Evolutionary conservation across 495 filamentous ascomycete species (phyloP).

Genomic region (Trichoderma parareesei): DNA sequence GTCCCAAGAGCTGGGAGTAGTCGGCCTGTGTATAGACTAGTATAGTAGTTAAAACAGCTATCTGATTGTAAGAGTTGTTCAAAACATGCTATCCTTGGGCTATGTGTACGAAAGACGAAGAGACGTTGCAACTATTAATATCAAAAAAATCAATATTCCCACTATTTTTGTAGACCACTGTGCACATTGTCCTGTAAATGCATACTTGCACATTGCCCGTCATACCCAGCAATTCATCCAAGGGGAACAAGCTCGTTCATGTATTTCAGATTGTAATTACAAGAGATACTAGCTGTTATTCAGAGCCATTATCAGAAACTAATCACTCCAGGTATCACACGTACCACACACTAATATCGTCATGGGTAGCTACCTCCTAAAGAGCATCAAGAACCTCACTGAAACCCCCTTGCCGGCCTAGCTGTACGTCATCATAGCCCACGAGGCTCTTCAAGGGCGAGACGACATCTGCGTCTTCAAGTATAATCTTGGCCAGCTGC

Average conservation of each 20-base stretch:
- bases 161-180: not conserved
- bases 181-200: not conserved
- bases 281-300: no score
- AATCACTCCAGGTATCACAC: no score
- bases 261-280: no score
- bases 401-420: not conserved
- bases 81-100: slow-evolving; percentile 1
- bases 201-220: not conserved
- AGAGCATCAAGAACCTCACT: not conserved
- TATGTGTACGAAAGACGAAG: slow-evolving; percentile 1
- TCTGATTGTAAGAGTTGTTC: slow-evolving; percentile 2
- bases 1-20: slow-evolving; percentile 18
- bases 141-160: not conserved
- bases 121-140: not conserved
- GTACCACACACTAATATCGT: no score
- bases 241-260: no score
- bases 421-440: not conserved
- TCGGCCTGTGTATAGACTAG: slow-evolving; percentile 29
- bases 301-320: no score
- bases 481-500: slow-evolving; percentile 26
- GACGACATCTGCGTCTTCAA: slow-evolving; percentile 30
- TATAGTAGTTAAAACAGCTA: slow-evolving; percentile 9
- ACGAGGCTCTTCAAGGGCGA: not conserved
- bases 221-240: not conserved
- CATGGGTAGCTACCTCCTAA: no score